Evolutionary conservation across 768 basidiomycete genomes (phyloP), one percentile per base, ranked within the genome.

Genomic region (Vararia minispora): DNA sequence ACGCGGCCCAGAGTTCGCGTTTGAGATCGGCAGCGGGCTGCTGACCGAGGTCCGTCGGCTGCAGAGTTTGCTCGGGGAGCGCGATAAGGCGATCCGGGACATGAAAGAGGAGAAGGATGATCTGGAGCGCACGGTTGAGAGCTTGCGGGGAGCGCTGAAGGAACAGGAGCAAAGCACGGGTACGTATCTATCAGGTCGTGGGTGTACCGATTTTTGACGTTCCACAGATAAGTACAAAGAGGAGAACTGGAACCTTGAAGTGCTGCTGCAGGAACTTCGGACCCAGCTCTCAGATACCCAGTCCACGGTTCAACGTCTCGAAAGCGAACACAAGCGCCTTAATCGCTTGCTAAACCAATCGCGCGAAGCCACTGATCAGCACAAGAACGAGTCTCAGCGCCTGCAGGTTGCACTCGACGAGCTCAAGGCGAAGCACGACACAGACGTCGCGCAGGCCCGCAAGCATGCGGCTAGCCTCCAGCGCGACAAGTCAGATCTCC

Each of bases 161-260:
- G 68, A 78, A 33, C 83, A 90, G 52, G 87, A 95, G 60, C 74
- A 80, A 56, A 81, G 68, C 43, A 69, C 84, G 42, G 88, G 88
- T 82, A 47, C 38, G 74, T 59, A 18, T n/a, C 27, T 21, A 16
- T 13, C 6, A 14, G 12, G n/a, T 28, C 35, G 16, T n/a, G 20
- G 8, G 31, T 39, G 34, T 35, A 28, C 27, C 41, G 33, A 39
- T 39, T 21, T 17, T 45, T 42, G 33, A 45, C 35, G 26, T 34
- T 37, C 40, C 34, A 21, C 52, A 82, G 94, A 97, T 57, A 89
- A 90, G 46, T 94, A 79, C 75, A 90, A 90, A 62, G 94, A 98
- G 62, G 90, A 92, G 61, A 98, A 95, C 57, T 98, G 95, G 95
- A 94, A 98, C 54, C 77, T 97, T 41, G 94, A 98, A 64, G 90